Base-by-base conservation (phyloP, 2,329 filamentous ascomycete genomes). In the Furcasterigmium sp. region DNA sequence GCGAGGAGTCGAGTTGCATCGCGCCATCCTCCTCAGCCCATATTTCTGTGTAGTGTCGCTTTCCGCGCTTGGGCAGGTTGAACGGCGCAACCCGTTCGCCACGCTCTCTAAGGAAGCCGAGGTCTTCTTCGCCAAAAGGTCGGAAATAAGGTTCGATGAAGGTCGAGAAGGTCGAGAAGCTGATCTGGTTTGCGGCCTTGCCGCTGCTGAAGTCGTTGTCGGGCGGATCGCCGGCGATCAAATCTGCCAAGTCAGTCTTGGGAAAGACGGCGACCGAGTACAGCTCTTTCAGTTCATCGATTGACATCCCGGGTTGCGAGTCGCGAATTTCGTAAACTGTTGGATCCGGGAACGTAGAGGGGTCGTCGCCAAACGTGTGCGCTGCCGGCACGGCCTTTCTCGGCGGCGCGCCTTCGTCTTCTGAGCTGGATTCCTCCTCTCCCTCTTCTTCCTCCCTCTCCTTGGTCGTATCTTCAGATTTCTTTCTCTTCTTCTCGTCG, bases 121-220 rank as follows among this genome's bases (percentile, higher is more conserved):
- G 78, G 58, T 98, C 93, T 60, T 98, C 93, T 59, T 98, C 93
- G 1, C 85, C 87, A 53, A 95, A 85, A 0, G 86, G 82, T 6
- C 91, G 81, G 51, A 96, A 93, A 67, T 87, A 97, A 0, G 91
- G 88, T 50, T 98, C 93, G 43, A 94, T 78, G 59, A 93, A 95
- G 6, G 86, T 83, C n/a, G 86, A 84, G 63, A 98, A 98, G 2
- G 91, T 95, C 44, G 82, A 85, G 51, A 93, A 93, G 60, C 87
- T 91, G 61, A 97, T 93, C 69, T 98, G 93, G 56, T 91, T 95
- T 17, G 84, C 84, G 5, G 91, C 90, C 61, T 97, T 98, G 26
- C 89, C 85, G 59, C 82, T 95, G 60, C 88, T 96, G 57, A 96
- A 97, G 67, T 98, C 93, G 61, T 88, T 90, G 63, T 97, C 91